These are phyloP conservation scores for Pythium sukuiense DNA, from an alignment of 352 stramenopile species.

Conservation along the genomic window DNA sequence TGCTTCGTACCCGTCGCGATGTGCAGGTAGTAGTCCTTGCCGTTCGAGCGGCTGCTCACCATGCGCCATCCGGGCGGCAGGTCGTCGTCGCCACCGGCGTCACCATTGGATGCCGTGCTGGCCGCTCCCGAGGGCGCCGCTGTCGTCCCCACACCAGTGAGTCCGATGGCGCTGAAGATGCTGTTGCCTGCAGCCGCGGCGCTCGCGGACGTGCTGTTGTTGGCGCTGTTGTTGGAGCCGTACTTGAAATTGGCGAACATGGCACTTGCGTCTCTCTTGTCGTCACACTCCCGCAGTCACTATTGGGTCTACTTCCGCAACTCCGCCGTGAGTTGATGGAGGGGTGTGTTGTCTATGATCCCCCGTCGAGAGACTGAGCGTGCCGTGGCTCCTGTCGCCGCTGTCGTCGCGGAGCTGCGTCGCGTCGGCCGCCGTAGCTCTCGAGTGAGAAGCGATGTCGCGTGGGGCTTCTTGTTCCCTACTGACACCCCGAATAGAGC, in stretches of 20 bases:
- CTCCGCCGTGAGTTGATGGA: background rate
- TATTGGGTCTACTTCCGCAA: background rate
- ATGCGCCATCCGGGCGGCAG: conserved; percentile 67
- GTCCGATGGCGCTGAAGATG: conserved; percentile 60
- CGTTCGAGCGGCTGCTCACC: conserved; percentile 63
- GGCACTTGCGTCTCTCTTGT: background rate
- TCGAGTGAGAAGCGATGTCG: background rate
- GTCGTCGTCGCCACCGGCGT: conserved; percentile 23
- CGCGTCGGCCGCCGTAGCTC: background rate
- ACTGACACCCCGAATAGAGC: conserved; percentile 21
- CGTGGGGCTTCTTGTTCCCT: conserved; percentile 3
- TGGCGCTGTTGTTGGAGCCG: conserved; percentile 36
- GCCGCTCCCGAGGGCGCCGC: background rate
- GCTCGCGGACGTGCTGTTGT: conserved; percentile 21
- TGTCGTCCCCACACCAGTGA: conserved; percentile 24
- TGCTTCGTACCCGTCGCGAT: conserved; percentile 62
- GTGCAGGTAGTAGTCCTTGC: conserved; percentile 75
- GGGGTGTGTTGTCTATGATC: background rate
- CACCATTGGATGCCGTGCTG: conserved; percentile 3
- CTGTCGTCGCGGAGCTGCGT: conserved; percentile 1
- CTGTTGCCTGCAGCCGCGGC: conserved; percentile 44
- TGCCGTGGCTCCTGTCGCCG: background rate
- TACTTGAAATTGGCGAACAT: conserved; percentile 79
- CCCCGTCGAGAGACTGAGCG: background rate
- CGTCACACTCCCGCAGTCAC: background rate